phyloP scores from a whole-genome alignment of 2,329 filamentous ascomycete genomes.

The Sporothrix luriei region DNA sequence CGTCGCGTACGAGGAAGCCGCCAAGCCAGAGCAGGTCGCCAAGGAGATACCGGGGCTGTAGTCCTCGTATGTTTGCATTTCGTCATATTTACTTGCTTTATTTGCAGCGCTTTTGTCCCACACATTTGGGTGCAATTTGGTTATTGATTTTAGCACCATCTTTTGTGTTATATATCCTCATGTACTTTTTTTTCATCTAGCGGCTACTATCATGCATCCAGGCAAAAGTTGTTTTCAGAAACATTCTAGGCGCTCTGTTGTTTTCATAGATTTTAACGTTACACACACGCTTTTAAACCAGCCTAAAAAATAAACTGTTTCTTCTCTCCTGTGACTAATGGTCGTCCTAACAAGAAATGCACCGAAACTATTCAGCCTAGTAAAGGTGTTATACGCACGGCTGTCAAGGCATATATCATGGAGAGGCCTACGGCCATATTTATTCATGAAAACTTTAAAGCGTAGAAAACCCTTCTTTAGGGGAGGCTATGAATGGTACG shows the following conservation, averaged over 20 bases:
- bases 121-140: not conserved
- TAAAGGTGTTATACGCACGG: too few relatives aligned
- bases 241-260: not conserved
- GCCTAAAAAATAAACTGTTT: too few relatives aligned
- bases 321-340: too few relatives aligned
- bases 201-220: not conserved
- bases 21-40: constrained; percentile 17
- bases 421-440: too few relatives aligned
- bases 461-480: too few relatives aligned
- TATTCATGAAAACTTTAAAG: too few relatives aligned
- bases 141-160: not conserved
- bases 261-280: constrained; percentile 1
- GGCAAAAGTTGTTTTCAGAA: not conserved
- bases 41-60: constrained; percentile 6
- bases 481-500: too few relatives aligned
- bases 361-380: too few relatives aligned
- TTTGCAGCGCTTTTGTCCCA: constrained; percentile 19
- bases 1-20: constrained; percentile 16
- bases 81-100: not conserved
- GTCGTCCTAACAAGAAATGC: too few relatives aligned
- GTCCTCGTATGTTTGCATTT: not conserved
- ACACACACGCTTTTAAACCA: too few relatives aligned
- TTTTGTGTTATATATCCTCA: not conserved
- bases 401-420: too few relatives aligned
- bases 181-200: not conserved